Conservation (phyloP, 805 yeast species). For the Schwanniomyces vanrijiae region DNA sequence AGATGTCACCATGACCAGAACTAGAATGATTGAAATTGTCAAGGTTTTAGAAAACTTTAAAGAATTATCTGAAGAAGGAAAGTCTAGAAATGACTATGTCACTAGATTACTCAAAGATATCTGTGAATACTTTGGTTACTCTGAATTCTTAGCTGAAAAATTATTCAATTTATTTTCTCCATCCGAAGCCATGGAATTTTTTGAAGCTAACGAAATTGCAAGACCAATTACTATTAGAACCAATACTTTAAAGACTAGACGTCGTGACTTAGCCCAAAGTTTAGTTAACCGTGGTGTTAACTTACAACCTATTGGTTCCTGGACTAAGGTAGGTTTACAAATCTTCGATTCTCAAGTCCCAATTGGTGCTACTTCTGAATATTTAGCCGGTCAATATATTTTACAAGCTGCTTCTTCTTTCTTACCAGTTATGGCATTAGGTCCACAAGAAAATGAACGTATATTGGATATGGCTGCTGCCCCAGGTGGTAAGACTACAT, state of each 20-base stretch:
- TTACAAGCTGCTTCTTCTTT: slow-evolving; percentile 98
- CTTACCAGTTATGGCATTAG: slow-evolving; percentile 95
- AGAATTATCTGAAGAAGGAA: slow-evolving; percentile 79
- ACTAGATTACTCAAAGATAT: slow-evolving; percentile 81
- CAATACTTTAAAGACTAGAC: slow-evolving; percentile 91
- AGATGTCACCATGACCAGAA: slow-evolving; percentile 80
- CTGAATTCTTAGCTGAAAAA: slow-evolving; percentile 89
- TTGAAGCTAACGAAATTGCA: slow-evolving; percentile 96
- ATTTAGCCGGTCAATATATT: slow-evolving; percentile 95
- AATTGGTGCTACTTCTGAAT: slow-evolving; percentile 99
- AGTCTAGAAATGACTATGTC: slow-evolving; percentile 79
- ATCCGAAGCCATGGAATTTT: slow-evolving; percentile 95
- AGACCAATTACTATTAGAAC: slow-evolving; percentile 97
- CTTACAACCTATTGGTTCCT: slow-evolving; percentile 92
- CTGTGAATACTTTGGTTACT: slow-evolving; percentile 90
- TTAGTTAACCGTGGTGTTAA: slow-evolving; percentile 96
- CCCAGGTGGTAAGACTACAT: slow-evolving; percentile 98
- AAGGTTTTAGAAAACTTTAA: slow-evolving; percentile 91
- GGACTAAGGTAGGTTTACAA: slow-evolving; percentile 98
- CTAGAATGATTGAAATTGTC: slow-evolving; percentile 93
- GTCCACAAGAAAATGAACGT: slow-evolving; percentile 96
- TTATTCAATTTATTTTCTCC: slow-evolving; percentile 90
- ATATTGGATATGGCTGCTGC: slow-evolving; percentile 99
- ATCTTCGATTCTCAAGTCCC: slow-evolving; percentile 99
- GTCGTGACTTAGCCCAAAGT: slow-evolving; percentile 94